Evolutionary conservation across 2,329 filamentous ascomycete species (phyloP), one percentile per base, ranked within the genome.

Genomic region (Rhinocladiella mackenziei): DNA sequence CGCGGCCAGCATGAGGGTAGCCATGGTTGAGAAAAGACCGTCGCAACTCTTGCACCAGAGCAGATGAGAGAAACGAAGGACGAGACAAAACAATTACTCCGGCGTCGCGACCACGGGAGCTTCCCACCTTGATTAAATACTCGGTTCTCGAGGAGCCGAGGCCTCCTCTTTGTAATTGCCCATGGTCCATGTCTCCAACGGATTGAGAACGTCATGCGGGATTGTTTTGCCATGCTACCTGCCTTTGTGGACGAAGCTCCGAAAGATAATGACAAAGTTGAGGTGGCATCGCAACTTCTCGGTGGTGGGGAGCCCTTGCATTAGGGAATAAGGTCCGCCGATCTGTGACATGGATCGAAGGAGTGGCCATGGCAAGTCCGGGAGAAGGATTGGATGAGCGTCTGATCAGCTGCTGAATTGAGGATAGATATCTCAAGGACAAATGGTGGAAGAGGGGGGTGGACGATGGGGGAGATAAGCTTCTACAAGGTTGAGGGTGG

Each of bases 391-490:
- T 49, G 46, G 46, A 37, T 22, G 25, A 34, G 4, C 5, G 8
- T 10, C 14, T 13, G 19, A 18, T 14, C 35, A 49, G 37, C 46
- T 49, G 29, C 46, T 48, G 31, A 29, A 48, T 48, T 43, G 29
- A 39, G 45, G 17, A 37, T 48, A 41, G 34, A 22, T 13, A 11
- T 35, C 17, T 14, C 9, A 4, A 14, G 31, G 31, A 13, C 13
- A 6, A 28, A 18, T 30, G 23, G 25, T 39, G 25, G n/a, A n/a
- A n/a, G n/a, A n/a, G n/a, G n/a, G n/a, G n/a, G n/a, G n/a, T n/a
- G n/a, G n/a, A n/a, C n/a, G n/a, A n/a, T n/a, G n/a, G n/a, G 33
- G 23, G 39, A 35, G 42, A 34, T 33, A 34, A 39, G 35, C 26
- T 10, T 26, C 11, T 17, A 17, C 23, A 45, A 23, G 25, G 30